Evolutionary conservation across 2,329 filamentous ascomycete species (phyloP).

Genomic region (Dactylellina cionopaga): DNA sequence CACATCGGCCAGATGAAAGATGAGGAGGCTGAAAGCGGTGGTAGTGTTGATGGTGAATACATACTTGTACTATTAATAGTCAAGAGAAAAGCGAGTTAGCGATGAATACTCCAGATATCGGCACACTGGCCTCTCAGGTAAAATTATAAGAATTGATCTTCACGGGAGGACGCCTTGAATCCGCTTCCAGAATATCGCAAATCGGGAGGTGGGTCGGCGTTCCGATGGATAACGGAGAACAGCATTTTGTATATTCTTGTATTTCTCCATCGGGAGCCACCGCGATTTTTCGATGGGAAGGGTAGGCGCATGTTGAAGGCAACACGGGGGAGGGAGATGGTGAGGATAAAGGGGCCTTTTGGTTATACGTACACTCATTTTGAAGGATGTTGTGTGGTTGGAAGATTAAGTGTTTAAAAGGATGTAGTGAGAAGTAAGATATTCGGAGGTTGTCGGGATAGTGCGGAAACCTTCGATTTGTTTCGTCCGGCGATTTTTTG

Average conservation of each 20-base stretch:
- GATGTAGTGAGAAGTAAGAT: background rate
- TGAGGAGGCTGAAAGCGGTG: background rate
- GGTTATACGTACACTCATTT: constrained; percentile 41
- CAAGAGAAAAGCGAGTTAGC: constrained; percentile 13
- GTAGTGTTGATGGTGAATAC: constrained; percentile 1
- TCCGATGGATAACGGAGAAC: constrained; percentile 20
- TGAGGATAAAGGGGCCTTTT: constrained; percentile 21
- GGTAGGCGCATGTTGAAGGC: background rate
- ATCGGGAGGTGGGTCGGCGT: background rate
- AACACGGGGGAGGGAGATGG: constrained; percentile 24
- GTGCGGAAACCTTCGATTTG: constrained; percentile 8
- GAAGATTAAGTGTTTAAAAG: background rate
- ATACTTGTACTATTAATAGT: constrained; percentile 35
- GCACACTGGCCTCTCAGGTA: too few relatives aligned
- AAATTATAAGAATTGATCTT: too few relatives aligned
- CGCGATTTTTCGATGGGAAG: constrained; percentile 8
- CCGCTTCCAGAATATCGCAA: too few relatives aligned
- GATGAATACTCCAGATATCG: background rate
- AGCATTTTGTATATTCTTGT: background rate
- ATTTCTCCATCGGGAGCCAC: background rate
- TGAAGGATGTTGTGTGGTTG: constrained; percentile 8
- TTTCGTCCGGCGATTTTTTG: constrained; percentile 13
- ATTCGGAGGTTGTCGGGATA: constrained; percentile 24
- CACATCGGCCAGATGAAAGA: background rate
- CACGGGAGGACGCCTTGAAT: too few relatives aligned